phyloP scores from a whole-genome alignment of 2,329 filamentous ascomycete species.

The Torrubiellomyces zombiae region DNA sequence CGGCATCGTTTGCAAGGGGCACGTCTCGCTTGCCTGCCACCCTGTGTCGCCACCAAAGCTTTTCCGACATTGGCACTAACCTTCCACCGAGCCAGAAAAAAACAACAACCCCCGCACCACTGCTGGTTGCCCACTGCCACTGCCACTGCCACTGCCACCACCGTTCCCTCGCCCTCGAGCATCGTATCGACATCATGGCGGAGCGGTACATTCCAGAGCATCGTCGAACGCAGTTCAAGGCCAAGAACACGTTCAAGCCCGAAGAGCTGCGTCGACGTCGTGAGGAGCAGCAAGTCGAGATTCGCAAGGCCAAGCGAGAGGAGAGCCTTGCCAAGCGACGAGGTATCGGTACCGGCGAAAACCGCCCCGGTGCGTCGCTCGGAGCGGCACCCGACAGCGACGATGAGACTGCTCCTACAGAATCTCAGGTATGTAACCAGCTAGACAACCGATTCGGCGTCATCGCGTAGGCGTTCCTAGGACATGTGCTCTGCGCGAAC shows the following conservation, averaged over 20 bases:
- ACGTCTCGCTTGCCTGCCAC: no score
- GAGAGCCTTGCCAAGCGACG: slow-evolving; percentile 97
- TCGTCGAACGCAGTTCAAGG: slow-evolving; percentile 98
- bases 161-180: no score
- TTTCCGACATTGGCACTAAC: no score
- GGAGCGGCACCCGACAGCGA: slow-evolving; percentile 90
- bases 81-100: no score
- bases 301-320: slow-evolving; percentile 95
- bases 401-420: slow-evolving; percentile 86
- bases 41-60: no score
- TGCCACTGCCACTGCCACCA: no score
- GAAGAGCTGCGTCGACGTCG: slow-evolving; percentile 96
- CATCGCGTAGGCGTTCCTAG: background rate
- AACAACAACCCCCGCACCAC: slow-evolving; percentile 4
- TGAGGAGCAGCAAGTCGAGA: slow-evolving; percentile 98
- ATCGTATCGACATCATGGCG: slow-evolving; percentile 62
- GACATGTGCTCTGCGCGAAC: slow-evolving; percentile 4
- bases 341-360: slow-evolving; percentile 73
- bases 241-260: slow-evolving; percentile 97
- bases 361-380: slow-evolving; percentile 63
- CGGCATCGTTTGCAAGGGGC: slow-evolving; percentile 2
- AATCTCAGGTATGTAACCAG: slow-evolving; percentile 61
- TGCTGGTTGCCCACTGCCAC: slow-evolving; percentile 3
- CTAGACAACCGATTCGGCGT: no score
- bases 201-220: slow-evolving; percentile 99